Percentiles rank a stretch among this genome's conserved stretches.
Conservation (phyloP, 108 stramenopile species). For the Cyclotella sp. region DNA sequence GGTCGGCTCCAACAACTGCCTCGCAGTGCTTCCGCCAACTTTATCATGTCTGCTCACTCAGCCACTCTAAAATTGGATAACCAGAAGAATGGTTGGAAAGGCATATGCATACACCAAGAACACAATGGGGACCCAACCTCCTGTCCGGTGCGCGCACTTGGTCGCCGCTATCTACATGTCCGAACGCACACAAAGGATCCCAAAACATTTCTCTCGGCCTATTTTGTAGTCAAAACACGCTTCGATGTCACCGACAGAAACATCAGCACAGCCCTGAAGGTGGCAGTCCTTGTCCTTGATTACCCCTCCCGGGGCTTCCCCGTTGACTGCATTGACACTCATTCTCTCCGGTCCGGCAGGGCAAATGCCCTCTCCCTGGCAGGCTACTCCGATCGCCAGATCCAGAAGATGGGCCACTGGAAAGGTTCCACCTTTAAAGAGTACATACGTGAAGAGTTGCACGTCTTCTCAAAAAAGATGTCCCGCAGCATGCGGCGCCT, state of each 20-base stretch:
- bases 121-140: too few species aligned
- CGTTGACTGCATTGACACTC: constrained; percentile 8
- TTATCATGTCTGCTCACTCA: too few species aligned
- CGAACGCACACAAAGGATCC: too few species aligned
- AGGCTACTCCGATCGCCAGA: constrained; percentile 13
- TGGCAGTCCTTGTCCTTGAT: not conserved
- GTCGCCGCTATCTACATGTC: too few species aligned
- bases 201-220: too few species aligned
- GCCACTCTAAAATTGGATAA: too few species aligned
- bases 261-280: not conserved
- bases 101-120: too few species aligned
- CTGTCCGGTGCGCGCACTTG: too few species aligned
- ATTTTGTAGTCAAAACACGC: too few species aligned
- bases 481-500: not conserved
- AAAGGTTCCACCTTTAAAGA: constrained; percentile 10
- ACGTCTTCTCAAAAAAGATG: not conserved
- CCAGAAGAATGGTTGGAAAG: too few species aligned
- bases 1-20: too few species aligned
- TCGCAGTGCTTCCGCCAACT: too few species aligned
- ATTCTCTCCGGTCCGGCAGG: not conserved
- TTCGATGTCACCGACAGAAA: constrained; percentile 3
- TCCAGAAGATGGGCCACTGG: constrained; percentile 17
- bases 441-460: constrained; percentile 1
- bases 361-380: constrained; percentile 4
- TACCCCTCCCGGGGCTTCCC: constrained; percentile 1